phyloP scores from a whole-genome alignment of 495 filamentous ascomycete genomes.

The Xylaria scruposa region DNA sequence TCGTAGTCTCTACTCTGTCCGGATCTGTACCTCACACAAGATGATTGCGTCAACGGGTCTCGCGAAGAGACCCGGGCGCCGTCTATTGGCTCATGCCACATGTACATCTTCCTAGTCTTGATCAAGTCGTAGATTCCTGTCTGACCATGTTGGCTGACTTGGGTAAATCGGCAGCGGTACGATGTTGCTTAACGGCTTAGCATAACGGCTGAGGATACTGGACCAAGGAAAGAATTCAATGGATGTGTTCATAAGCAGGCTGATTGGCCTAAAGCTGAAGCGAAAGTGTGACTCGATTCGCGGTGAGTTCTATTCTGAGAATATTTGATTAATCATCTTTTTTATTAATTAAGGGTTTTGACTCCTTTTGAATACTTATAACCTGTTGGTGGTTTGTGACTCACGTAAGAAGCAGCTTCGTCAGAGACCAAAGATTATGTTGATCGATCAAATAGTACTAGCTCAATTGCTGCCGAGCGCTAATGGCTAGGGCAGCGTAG shows the following conservation, averaged over 20 bases:
- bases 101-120: not conserved
- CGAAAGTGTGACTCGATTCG: not conserved
- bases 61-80: not conserved
- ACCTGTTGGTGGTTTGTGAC: not conserved
- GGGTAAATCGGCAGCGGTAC: not conserved
- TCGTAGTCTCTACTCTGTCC: not conserved
- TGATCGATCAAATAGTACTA: not conserved
- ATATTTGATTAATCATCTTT: not conserved
- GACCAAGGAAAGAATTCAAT: not conserved
- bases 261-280: not conserved
- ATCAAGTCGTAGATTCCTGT: not conserved
- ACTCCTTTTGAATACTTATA: not conserved
- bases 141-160: not conserved
- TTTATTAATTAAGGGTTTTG: not conserved
- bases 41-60: not conserved
- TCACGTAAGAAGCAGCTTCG: slow-evolving; percentile 4
- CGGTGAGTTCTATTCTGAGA: not conserved
- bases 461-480: not conserved
- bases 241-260: not conserved
- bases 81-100: not conserved
- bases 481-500: not conserved
- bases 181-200: not conserved
- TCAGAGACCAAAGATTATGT: not conserved
- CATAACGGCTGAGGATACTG: not conserved
- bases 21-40: not conserved